phyloP scores from a whole-genome alignment of 2,329 filamentous ascomycete species.

The Fusarium ambrosium region DNA sequence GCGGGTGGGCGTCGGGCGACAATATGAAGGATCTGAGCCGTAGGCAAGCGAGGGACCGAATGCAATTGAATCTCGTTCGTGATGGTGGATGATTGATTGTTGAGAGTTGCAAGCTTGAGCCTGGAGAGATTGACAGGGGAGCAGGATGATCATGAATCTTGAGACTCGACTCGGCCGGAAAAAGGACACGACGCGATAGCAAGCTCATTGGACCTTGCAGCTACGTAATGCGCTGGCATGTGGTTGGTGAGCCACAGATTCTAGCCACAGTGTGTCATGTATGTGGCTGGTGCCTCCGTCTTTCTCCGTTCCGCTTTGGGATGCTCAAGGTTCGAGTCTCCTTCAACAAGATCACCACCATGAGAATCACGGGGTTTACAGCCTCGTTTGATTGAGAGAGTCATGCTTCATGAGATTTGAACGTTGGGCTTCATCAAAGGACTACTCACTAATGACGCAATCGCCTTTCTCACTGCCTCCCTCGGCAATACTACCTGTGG shows the following conservation, averaged over 20 bases:
- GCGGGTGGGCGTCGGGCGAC: conserved; percentile 33
- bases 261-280: neutral
- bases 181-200: conserved; percentile 52
- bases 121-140: conserved; percentile 39
- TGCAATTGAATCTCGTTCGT: conserved; percentile 36
- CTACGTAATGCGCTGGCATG: conserved; percentile 37
- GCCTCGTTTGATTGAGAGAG: neutral
- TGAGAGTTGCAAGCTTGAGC: conserved; percentile 19
- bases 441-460: neutral
- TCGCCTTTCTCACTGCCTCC: neutral
- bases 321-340: neutral
- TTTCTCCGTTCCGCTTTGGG: neutral
- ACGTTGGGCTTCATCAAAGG: neutral
- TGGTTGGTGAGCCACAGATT: conserved; percentile 22
- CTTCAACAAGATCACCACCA: neutral
- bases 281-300: conserved; percentile 16
- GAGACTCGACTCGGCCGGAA: conserved; percentile 40
- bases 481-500: neutral
- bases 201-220: conserved; percentile 47
- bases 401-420: neutral
- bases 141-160: conserved; percentile 44
- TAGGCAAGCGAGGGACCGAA: conserved; percentile 8
- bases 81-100: conserved; percentile 25
- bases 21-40: conserved; percentile 26
- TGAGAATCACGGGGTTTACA: neutral